Evolutionary conservation across 2,329 filamentous ascomycete species (phyloP).

Genomic region (Fusarium cyanostomum): DNA sequence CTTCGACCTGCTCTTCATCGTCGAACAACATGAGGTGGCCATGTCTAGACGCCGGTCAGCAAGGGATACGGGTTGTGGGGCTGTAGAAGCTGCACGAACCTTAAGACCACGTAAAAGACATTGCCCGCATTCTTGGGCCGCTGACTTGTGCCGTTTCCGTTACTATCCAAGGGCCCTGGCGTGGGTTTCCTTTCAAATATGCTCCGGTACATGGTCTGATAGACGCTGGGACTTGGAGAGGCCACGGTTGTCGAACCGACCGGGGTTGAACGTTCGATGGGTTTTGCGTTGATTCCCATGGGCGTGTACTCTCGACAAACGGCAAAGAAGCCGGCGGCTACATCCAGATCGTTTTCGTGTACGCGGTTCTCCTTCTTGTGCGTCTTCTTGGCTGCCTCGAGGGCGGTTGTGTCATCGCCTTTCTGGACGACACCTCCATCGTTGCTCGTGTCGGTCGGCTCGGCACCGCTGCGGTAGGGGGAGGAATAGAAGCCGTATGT

Average conservation of each 20-base stretch:
- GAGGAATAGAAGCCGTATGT: constrained; percentile 75
- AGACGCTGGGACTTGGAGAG: constrained; percentile 89
- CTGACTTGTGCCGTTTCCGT: constrained; percentile 58
- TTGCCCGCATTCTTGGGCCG: constrained; percentile 77
- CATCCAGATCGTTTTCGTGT: constrained; percentile 71
- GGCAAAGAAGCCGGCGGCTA: constrained; percentile 92
- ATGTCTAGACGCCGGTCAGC: constrained; percentile 65
- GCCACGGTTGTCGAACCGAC: constrained; percentile 78
- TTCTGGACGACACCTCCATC: constrained; percentile 61
- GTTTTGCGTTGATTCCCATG: constrained; percentile 90
- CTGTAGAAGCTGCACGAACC: constrained; percentile 52
- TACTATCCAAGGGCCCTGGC: constrained; percentile 58
- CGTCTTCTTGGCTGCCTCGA: constrained; percentile 68
- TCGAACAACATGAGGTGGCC: constrained; percentile 98
- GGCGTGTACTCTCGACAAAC: constrained; percentile 93
- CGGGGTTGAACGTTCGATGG: constrained; percentile 85
- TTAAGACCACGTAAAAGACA: constrained; percentile 90
- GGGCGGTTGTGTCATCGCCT: constrained; percentile 70
- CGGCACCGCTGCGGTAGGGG: constrained; percentile 60
- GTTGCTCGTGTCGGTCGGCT: constrained; percentile 40
- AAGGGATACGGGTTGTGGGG: constrained; percentile 6
- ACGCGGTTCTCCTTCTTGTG: constrained; percentile 70
- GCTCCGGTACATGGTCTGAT: constrained; percentile 97
- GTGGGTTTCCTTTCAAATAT: constrained; percentile 84
- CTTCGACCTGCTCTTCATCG: constrained; percentile 92